Conservation (phyloP, 805 yeast genomes). For the Candida nemodendra region DNA sequence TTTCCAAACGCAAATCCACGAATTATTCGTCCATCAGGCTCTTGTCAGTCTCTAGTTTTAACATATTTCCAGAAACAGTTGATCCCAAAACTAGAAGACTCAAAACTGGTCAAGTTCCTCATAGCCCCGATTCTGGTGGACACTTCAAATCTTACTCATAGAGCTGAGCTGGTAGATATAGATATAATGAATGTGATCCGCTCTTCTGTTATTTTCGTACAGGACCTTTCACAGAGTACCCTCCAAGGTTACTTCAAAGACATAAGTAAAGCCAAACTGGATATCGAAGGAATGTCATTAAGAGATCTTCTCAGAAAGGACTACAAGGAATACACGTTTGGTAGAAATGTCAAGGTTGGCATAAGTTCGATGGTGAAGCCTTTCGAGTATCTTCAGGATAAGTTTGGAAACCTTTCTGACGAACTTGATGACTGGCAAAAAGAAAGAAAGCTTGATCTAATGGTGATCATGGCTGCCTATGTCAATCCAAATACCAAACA, state of each 20-base stretch:
- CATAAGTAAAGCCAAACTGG: constrained; percentile 52
- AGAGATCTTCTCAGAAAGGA: constrained; percentile 75
- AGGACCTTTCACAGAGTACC: constrained; percentile 19
- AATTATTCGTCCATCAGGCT: constrained; percentile 61
- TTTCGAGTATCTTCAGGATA: constrained; percentile 46
- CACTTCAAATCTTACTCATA: constrained; percentile 63
- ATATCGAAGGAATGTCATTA: constrained; percentile 58
- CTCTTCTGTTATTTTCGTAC: constrained; percentile 3
- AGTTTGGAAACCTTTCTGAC: constrained; percentile 21
- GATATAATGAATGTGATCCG: constrained; percentile 39
- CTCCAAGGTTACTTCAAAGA: constrained; percentile 23
- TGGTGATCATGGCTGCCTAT: constrained; percentile 50
- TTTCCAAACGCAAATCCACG: constrained; percentile 57
- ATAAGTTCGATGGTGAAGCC: constrained; percentile 74
- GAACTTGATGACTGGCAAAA: constrained; percentile 23
- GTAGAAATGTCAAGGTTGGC: constrained; percentile 49
- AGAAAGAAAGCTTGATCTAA: constrained; percentile 38
- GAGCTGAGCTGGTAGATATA: constrained; percentile 61
- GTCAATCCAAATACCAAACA: constrained; percentile 20
- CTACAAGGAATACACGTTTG: constrained; percentile 66
- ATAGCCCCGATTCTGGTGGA: constrained; percentile 75
- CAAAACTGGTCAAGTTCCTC: constrained; percentile 36
- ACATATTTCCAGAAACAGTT: constrained; percentile 36
- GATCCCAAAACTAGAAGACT: constrained; percentile 6
- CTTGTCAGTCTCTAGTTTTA: constrained; percentile 76